Percentiles rank a stretch among this genome's conserved stretches.
phyloP scores from a whole-genome alignment of 2,329 filamentous ascomycete genomes.

The Phaeosphaeriaceae sp. region DNA sequence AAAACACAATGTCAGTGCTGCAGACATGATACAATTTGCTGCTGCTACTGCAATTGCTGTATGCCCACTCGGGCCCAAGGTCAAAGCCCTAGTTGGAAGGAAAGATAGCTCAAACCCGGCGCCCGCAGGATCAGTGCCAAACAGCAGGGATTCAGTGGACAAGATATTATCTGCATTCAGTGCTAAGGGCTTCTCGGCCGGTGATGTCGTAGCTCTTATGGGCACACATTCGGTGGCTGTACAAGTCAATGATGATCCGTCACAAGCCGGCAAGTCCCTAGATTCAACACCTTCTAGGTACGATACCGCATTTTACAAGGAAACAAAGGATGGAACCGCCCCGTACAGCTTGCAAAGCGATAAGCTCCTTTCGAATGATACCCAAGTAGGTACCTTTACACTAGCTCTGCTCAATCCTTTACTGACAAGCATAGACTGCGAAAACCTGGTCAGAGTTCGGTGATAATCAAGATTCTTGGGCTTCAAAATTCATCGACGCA shows the following conservation, averaged over 20 bases:
- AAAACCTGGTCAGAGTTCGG: constrained; percentile 25
- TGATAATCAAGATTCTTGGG: constrained; percentile 22
- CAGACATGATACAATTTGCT: constrained; percentile 39
- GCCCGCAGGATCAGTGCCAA: constrained; percentile 17
- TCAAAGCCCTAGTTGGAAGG: constrained; percentile 29
- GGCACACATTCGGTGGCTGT: constrained; percentile 39
- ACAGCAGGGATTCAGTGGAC: constrained; percentile 19
- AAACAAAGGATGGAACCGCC: constrained; percentile 34
- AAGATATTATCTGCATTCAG: constrained; percentile 30
- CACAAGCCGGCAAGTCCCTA: constrained; percentile 27
- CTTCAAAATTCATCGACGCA: constrained; percentile 24
- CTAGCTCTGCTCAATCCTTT: background rate
- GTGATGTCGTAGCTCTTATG: constrained; percentile 43
- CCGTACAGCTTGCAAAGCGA: constrained; percentile 34
- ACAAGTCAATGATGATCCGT: constrained; percentile 33
- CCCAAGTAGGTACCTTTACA: constrained; percentile 18
- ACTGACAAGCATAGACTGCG: constrained; percentile 17
- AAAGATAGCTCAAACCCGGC: constrained; percentile 24
- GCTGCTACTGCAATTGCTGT: constrained; percentile 27
- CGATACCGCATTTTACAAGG: constrained; percentile 37
- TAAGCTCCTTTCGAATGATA: constrained; percentile 24
- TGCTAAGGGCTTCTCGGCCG: constrained; percentile 34
- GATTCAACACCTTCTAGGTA: constrained; percentile 38
- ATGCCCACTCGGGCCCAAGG: constrained; percentile 30
- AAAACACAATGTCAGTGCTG: constrained; percentile 44